Evolutionary conservation across 2,329 filamentous ascomycete species (phyloP).

Genomic region (Trichoderma atroviride): DNA sequence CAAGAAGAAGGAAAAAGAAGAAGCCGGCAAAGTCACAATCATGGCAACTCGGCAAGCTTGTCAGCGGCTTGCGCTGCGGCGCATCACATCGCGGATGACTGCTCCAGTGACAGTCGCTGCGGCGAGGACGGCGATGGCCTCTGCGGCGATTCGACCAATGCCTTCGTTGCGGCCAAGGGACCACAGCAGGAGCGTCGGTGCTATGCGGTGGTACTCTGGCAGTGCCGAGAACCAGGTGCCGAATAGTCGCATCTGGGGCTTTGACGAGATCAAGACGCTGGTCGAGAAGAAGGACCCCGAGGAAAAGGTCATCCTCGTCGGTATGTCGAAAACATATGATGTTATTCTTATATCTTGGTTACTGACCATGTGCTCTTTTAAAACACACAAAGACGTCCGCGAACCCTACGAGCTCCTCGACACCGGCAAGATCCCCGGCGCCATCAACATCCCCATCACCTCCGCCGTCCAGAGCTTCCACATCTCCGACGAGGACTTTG

Average conservation of each 20-base stretch:
- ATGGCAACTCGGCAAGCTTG: conserved; percentile 9
- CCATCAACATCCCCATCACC: conserved; percentile 80
- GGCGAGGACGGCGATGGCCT: background rate
- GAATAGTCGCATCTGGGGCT: conserved; percentile 48
- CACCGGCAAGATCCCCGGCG: conserved; percentile 74
- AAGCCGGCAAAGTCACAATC: background rate
- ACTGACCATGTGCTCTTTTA: background rate
- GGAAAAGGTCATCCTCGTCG: conserved; percentile 49
- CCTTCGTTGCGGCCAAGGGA: background rate
- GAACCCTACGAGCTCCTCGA: conserved; percentile 67
- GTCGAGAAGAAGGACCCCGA: conserved; percentile 20
- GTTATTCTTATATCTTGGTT: too few species aligned
- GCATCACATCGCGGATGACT: background rate
- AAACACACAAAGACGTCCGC: conserved; percentile 60
- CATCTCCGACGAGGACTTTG: conserved; percentile 75
- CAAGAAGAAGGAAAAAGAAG: too few species aligned
- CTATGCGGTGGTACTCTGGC: conserved; percentile 36
- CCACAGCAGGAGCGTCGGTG: background rate
- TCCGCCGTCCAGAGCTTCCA: conserved; percentile 79
- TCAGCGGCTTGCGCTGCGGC: conserved; percentile 23
- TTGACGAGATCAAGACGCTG: conserved; percentile 38
- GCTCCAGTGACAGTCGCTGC: background rate
- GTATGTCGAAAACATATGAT: conserved; percentile 37
- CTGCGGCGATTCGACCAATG: background rate
- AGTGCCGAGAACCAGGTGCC: conserved; percentile 20